phyloP scores from a whole-genome alignment of 1,284 basidiomycete genomes.

The Leccinum solheimii region DNA sequence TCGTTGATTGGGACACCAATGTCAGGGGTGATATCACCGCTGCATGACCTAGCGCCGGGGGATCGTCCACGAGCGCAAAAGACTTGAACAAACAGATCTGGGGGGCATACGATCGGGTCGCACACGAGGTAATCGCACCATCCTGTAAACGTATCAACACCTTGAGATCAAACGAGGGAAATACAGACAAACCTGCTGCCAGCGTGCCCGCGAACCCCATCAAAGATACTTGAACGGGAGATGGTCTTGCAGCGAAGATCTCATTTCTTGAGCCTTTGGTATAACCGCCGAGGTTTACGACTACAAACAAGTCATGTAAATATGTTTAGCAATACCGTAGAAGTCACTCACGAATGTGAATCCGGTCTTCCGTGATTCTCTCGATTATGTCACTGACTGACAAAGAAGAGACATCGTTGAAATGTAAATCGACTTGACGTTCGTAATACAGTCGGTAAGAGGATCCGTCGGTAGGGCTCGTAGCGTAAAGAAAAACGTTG shows the following conservation, averaged over 20 bases:
- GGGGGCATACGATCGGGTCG: conserved; percentile 49
- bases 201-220: conserved; percentile 62
- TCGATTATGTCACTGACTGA: conserved; percentile 45
- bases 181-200: conserved; percentile 40
- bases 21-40: conserved; percentile 16
- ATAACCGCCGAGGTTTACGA: conserved; percentile 62
- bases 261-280: conserved; percentile 68
- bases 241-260: conserved; percentile 59
- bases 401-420: conserved; percentile 53
- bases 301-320: conserved; percentile 24
- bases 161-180: background rate
- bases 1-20: conserved; percentile 42
- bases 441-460: conserved; percentile 55
- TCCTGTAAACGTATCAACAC: conserved; percentile 27
- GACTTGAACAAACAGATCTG: conserved; percentile 44
- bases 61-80: conserved; percentile 17
- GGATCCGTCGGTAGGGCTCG: conserved; percentile 53
- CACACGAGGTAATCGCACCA: conserved; percentile 67
- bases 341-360: conserved; percentile 49
- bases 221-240: conserved; percentile 59
- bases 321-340: background rate
- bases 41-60: background rate
- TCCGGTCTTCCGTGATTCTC: conserved; percentile 48
- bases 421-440: conserved; percentile 43
- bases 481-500: conserved; percentile 56